Percentiles rank a stretch among this genome's conserved stretches.
Evolutionary conservation across 352 stramenopile genomes (phyloP).

Genomic region (Globisporangium iwayamae): DNA sequence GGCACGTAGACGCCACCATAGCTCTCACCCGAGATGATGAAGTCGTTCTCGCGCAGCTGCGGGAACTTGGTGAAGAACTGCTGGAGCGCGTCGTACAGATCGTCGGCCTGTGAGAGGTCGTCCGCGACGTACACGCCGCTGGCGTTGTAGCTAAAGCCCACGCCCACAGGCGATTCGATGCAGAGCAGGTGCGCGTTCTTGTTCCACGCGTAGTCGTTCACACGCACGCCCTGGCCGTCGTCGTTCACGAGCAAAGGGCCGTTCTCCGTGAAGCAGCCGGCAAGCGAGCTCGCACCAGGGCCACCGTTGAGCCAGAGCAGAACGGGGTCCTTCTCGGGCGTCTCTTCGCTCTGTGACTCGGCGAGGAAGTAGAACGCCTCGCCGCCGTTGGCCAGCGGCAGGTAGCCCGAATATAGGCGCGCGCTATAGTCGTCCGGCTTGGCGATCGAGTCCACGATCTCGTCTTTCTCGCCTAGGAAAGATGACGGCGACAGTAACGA

Average conservation of each 20-base stretch:
- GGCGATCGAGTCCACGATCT: slow-evolving; percentile 41
- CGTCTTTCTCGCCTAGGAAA: slow-evolving; percentile 39
- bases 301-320: slow-evolving; percentile 98
- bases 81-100: slow-evolving; percentile 75
- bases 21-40: slow-evolving; percentile 68
- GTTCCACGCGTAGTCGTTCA: slow-evolving; percentile 67
- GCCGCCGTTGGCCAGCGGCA: slow-evolving; percentile 16
- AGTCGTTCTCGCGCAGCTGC: slow-evolving; percentile 36
- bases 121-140: slow-evolving; percentile 35
- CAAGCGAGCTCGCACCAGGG: slow-evolving; percentile 91
- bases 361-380: slow-evolving; percentile 91
- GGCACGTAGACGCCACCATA: slow-evolving; percentile 72
- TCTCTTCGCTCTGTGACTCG: slow-evolving; percentile 92
- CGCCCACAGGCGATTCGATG: slow-evolving; percentile 61
- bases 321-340: slow-evolving; percentile 87
- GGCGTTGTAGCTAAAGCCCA: slow-evolving; percentile 63
- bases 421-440: slow-evolving; percentile 23
- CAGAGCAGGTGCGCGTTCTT: slow-evolving; percentile 66
- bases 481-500: neutral
- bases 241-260: slow-evolving; percentile 94
- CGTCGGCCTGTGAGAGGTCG: slow-evolving; percentile 55
- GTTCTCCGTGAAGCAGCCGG: slow-evolving; percentile 94
- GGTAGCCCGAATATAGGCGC: slow-evolving; percentile 20
- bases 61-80: slow-evolving; percentile 56
- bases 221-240: slow-evolving; percentile 78